Evolutionary conservation across 73 alveolate genomes (phyloP), one percentile per base, ranked within the genome.

Genomic region (Paramecium bursaria): DNA sequence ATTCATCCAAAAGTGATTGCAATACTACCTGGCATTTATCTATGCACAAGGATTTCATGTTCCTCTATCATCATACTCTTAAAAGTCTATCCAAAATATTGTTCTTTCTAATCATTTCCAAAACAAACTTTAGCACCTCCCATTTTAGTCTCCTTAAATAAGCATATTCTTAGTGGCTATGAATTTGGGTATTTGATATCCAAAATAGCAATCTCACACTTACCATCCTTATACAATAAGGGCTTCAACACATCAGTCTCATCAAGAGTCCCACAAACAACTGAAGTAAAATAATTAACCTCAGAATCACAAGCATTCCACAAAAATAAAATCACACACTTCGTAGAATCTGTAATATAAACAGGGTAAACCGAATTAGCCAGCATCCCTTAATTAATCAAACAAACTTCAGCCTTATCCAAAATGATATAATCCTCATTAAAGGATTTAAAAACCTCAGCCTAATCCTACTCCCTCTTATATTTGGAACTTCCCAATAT

Each of bases 231-330:
- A 0, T 42, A 67, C 14, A 53, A 35, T 39, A 67, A 35, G 39
- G 44, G 9, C 4, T 67, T 57, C 15, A 35, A 35, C 9, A 35
- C 57, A 67, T 67, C 33, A 25, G 14, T 19, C 26, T 39, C 19
- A 39, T 67, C 82, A 53, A 67, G 19, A 25, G 26, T 4, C 33
- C 33, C 33, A 14, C 82, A 67, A 35, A 67, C 44, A 2, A 42
- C 60, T 1, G 82, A 31, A 21, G 82, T 67, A 17, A 67, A 67
- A 67, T 67, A 67, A 42, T 25, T 21, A 11, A 67, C 82, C 21
- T 67, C 82, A 9, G 60, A 53, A 21, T 67, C 82, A 67, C 82
- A 67, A 21, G 82, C 53, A 42, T 67, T 67, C 82, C 82, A 67
- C 21, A 67, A 39, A 21, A 67, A 6, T n/a, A 67, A 22, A 0